phyloP scores from a whole-genome alignment of 495 filamentous ascomycete genomes.

The Xylaria bambusicola region DNA sequence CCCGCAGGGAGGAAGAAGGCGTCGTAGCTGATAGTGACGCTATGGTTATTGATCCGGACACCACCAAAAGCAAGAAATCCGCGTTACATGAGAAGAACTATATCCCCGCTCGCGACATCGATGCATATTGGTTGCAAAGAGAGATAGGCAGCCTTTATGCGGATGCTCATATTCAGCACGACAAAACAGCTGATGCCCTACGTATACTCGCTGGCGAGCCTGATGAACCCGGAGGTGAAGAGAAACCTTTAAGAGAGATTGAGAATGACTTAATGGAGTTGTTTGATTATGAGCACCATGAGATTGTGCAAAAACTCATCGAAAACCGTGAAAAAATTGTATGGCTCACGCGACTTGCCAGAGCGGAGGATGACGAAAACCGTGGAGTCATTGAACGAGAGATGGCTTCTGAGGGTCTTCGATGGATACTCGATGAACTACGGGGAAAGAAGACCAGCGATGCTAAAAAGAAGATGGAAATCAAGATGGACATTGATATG shows the following conservation, averaged over 20 bases:
- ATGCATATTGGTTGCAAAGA: constrained; percentile 95
- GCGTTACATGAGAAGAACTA: constrained; percentile 59
- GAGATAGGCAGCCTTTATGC: constrained; percentile 85
- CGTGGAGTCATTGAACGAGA: constrained; percentile 79
- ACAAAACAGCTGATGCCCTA: constrained; percentile 79
- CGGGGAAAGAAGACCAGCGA: constrained; percentile 57
- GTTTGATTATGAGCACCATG: constrained; percentile 95
- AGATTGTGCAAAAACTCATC: constrained; percentile 89
- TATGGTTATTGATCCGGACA: constrained; percentile 75
- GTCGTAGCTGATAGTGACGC: constrained; percentile 61
- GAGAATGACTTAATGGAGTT: constrained; percentile 99
- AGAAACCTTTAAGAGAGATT: constrained; percentile 82
- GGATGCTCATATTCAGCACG: constrained; percentile 87
- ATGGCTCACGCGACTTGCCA: constrained; percentile 89
- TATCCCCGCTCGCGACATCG: constrained; percentile 82
- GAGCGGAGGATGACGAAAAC: constrained; percentile 78
- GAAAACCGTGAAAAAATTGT: constrained; percentile 88
- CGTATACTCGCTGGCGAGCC: constrained; percentile 74
- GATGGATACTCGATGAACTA: constrained; percentile 82
- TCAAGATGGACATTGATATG: constrained; percentile 94
- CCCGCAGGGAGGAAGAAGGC: constrained; percentile 53
- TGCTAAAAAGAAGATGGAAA: constrained; percentile 70
- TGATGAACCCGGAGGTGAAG: constrained; percentile 71
- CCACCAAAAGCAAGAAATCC: constrained; percentile 38
- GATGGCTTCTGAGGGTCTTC: constrained; percentile 86